Conservation (phyloP, 2,329 filamentous ascomycete species). For the Aureobasidium pullulans region DNA sequence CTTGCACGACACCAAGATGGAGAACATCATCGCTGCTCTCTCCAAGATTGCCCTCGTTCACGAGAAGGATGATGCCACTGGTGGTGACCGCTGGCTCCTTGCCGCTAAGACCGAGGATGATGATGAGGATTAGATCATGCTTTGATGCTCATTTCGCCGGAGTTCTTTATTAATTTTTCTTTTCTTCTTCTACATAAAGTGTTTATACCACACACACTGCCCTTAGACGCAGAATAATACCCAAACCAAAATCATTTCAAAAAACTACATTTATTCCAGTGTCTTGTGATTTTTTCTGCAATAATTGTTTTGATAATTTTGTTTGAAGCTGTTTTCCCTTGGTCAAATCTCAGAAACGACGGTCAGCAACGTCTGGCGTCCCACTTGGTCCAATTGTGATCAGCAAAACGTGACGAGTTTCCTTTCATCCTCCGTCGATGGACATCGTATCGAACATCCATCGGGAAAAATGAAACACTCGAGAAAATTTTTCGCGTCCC, state of each 20-base stretch:
- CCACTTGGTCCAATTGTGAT: constrained; percentile 5
- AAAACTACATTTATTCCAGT: background rate
- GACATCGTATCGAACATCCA: background rate
- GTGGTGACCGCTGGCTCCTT: constrained; percentile 38
- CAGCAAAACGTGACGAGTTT: background rate
- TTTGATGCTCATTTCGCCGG: constrained; percentile 9
- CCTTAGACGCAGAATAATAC: constrained; percentile 12
- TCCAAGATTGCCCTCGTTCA: constrained; percentile 58
- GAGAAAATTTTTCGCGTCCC: constrained; percentile 9
- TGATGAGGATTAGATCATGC: constrained; percentile 38
- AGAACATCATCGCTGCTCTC: constrained; percentile 59
- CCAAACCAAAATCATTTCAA: constrained; percentile 5
- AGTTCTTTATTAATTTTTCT: constrained; percentile 9
- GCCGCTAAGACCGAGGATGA: constrained; percentile 38
- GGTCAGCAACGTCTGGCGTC: constrained; percentile 2
- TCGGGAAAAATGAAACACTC: constrained; percentile 1
- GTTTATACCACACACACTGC: constrained; percentile 11
- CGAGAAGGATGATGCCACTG: constrained; percentile 43
- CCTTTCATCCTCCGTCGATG: background rate
- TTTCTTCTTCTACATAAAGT: constrained; percentile 8
- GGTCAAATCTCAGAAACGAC: background rate
- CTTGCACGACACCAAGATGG: constrained; percentile 55
- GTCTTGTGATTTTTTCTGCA: background rate
- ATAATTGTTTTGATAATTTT: background rate
- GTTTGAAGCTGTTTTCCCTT: background rate